Base-by-base conservation (phyloP, 163 green algal species). In the Scenedesmus sp. region DNA sequence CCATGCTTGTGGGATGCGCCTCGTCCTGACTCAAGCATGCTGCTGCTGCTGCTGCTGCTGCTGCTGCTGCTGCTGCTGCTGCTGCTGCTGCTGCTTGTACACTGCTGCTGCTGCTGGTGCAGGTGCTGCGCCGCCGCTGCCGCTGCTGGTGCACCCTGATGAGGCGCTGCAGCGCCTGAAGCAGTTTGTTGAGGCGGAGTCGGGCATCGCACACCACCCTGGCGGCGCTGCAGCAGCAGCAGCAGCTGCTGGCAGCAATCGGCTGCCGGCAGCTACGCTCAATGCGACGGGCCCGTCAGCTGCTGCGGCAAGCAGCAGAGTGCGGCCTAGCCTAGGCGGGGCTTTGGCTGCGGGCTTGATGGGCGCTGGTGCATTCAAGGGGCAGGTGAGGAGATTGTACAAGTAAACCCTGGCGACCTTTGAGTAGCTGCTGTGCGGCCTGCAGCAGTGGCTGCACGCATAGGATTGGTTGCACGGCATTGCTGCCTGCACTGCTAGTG, bases 141-240 rank as follows among this genome's bases (percentile, higher is more conserved):
- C 85, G 40, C 44, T 94, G 82, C 92, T 97, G 33, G 93, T 97
- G 37, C 92, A 95, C 51, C 93, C 94, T 5, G 94, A 96, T 82
- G 94, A 96, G 43, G 95, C 90, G 33, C 81, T 97, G 61, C 88
- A 87, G 72, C 92, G 94, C 46, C 90, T 97, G 49, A 94, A 94
- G 82, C 92, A 91, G 18, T 97, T 96, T 87, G 92, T 97, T 15
- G 95, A 97, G 78, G 81, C 93, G 13, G 94, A 97, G 81, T 20
- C 81, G 7, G 82, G 80, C 81, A 43, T 91, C 15, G 68, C 42
- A 12, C 73, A 85, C 42, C 88, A 95, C 85, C 81, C 90, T 84
- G 76, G 40, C 9, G 76, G 76, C 20, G 9, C 37, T 53, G 40
- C 76, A 18, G 40, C 76, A 59, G 76, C 76, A 83, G 37, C 76